Evolutionary conservation across 2,329 filamentous ascomycete species (phyloP).

Genomic region (Diplocarpon rosae): DNA sequence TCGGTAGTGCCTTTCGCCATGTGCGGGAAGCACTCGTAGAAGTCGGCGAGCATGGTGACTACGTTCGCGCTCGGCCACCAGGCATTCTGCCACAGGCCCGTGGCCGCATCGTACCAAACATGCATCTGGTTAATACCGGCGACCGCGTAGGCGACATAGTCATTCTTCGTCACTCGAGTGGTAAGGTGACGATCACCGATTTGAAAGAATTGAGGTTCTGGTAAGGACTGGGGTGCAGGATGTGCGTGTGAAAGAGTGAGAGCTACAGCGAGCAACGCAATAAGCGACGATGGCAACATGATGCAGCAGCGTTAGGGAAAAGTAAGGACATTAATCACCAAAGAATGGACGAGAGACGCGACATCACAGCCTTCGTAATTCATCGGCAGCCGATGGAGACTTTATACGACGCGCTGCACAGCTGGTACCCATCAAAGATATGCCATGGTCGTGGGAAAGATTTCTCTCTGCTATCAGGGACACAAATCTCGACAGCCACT

Average conservation of each 20-base stretch:
- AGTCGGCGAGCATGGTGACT: slow-evolving; percentile 50
- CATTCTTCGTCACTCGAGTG: slow-evolving; percentile 5
- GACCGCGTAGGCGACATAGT: slow-evolving; percentile 20
- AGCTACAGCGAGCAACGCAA: slow-evolving; percentile 6
- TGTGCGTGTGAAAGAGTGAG: slow-evolving; percentile 7
- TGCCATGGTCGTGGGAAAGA: no score
- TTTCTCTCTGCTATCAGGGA: no score
- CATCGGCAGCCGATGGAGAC: neutral
- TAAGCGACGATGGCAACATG: slow-evolving; percentile 8
- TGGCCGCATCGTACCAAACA: slow-evolving; percentile 46
- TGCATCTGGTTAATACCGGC: slow-evolving; percentile 39
- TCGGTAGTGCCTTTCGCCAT: slow-evolving; percentile 11
- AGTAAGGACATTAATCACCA: slow-evolving; percentile 3
- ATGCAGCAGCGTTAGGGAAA: slow-evolving; percentile 7
- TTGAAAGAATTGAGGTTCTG: slow-evolving; percentile 1
- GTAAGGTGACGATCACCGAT: slow-evolving; percentile 5
- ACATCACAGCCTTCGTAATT: no score
- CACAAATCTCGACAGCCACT: no score
- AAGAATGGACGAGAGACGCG: neutral
- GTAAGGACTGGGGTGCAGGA: slow-evolving; percentile 2
- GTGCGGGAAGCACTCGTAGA: slow-evolving; percentile 25
- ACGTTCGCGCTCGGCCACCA: slow-evolving; percentile 69
- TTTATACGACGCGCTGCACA: neutral
- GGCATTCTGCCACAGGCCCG: slow-evolving; percentile 50
- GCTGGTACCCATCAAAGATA: no score